Conservation (phyloP, 495 filamentous ascomycete species). For the Aspergillus avenaceus region DNA sequence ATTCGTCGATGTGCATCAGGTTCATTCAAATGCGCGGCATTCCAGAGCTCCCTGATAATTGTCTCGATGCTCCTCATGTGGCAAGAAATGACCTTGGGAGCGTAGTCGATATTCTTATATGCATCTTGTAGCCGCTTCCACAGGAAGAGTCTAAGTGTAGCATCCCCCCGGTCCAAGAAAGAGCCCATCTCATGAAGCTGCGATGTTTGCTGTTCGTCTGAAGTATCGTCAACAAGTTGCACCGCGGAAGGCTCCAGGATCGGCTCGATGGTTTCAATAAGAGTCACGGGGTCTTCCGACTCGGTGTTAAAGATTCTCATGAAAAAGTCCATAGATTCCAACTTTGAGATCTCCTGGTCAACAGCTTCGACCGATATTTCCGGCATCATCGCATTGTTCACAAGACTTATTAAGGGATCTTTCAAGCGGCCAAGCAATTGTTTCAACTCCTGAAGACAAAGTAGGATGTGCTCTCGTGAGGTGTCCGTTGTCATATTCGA, state of each 20-base stretch:
- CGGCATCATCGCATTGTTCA: constrained; percentile 85
- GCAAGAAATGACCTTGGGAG: constrained; percentile 82
- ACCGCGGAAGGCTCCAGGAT: constrained; percentile 74
- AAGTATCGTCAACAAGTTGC: constrained; percentile 21
- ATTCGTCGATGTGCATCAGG: constrained; percentile 58
- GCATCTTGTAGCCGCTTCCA: constrained; percentile 86
- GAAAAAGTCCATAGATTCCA: constrained; percentile 97
- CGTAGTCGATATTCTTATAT: constrained; percentile 76
- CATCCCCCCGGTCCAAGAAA: constrained; percentile 75
- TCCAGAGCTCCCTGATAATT: constrained; percentile 68
- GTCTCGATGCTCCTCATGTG: constrained; percentile 79
- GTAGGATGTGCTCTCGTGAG: constrained; percentile 70
- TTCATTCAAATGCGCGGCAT: constrained; percentile 56
- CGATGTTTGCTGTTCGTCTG: constrained; percentile 17
- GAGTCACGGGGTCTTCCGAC: constrained; percentile 64
- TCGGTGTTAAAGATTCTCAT: constrained; percentile 69
- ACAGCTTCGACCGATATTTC: constrained; percentile 77
- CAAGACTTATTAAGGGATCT: constrained; percentile 56
- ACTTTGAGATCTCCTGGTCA: constrained; percentile 82
- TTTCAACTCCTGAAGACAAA: constrained; percentile 74
- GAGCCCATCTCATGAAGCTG: constrained; percentile 69
- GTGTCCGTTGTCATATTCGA: constrained; percentile 64
- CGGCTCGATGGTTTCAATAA: constrained; percentile 91
- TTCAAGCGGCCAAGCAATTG: constrained; percentile 36
- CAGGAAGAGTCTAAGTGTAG: constrained; percentile 75